A percentile compares a stretch with the other conserved stretches of the same genome.
phyloP scores from a whole-genome alignment of 2,329 filamentous ascomycete species.

The Pseudogymnoascus sp. region DNA sequence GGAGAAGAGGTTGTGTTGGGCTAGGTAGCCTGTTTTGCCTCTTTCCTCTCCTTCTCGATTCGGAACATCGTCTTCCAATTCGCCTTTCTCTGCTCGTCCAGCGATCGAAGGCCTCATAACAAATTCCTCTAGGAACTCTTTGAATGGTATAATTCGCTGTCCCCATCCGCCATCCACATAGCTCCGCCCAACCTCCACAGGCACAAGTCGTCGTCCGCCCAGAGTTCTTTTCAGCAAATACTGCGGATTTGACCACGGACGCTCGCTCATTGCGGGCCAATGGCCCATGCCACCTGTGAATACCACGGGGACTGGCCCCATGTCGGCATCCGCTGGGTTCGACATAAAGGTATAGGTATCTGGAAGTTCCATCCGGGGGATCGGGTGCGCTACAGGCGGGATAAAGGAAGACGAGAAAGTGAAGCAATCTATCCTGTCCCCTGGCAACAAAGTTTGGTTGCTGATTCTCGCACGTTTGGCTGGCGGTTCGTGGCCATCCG shows the following conservation, averaged over 20 bases:
- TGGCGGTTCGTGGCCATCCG: background rate
- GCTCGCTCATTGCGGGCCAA: constrained; percentile 69
- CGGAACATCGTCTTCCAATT: constrained; percentile 17
- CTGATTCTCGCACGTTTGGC: constrained; percentile 20
- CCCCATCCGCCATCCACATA: constrained; percentile 84
- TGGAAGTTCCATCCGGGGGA: constrained; percentile 38
- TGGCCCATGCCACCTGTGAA: constrained; percentile 56
- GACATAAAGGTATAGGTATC: constrained; percentile 56
- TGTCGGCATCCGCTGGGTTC: constrained; percentile 29
- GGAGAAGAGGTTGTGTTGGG: constrained; percentile 79
- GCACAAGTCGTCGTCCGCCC: constrained; percentile 69
- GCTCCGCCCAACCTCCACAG: constrained; percentile 76
- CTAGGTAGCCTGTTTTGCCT: constrained; percentile 60
- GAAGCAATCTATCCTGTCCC: constrained; percentile 15
- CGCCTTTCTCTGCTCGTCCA: constrained; percentile 12
- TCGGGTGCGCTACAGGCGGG: constrained; percentile 36
- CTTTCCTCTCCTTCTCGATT: background rate
- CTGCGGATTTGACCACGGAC: constrained; percentile 62
- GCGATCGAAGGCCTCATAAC: constrained; percentile 13
- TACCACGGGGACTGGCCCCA: constrained; percentile 55
- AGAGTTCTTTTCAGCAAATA: constrained; percentile 74
- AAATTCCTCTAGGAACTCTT: constrained; percentile 53
- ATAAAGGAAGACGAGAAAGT: constrained; percentile 29
- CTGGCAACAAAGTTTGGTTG: background rate
- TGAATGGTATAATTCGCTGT: constrained; percentile 71